phyloP scores from a whole-genome alignment of 2,329 filamentous ascomycete genomes.

The Pseudofabraea citricarpa region DNA sequence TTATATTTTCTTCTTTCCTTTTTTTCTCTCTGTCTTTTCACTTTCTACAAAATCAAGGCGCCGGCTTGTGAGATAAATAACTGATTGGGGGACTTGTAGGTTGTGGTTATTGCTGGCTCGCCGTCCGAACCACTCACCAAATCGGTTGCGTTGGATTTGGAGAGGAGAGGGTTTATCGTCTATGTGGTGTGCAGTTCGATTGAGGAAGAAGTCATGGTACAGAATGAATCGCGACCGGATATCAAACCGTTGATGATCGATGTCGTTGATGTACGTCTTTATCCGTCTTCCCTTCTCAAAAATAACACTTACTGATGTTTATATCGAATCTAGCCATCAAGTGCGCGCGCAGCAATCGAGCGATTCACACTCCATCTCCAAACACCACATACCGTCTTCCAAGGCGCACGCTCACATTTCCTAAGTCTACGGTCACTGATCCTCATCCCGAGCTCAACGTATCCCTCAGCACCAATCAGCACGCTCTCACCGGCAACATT shows the following conservation, averaged over 20 bases:
- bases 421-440: conserved; percentile 76
- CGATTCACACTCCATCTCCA: conserved; percentile 69
- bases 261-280: conserved; percentile 63
- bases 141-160: conserved; percentile 79
- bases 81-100: conserved; percentile 30
- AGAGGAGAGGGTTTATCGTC: conserved; percentile 87
- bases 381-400: conserved; percentile 69
- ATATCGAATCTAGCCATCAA: conserved; percentile 51
- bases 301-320: neutral
- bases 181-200: conserved; percentile 82
- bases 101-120: conserved; percentile 83
- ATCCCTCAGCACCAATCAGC: conserved; percentile 78
- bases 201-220: conserved; percentile 78
- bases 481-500: conserved; percentile 80
- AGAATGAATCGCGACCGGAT: conserved; percentile 72
- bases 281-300: neutral
- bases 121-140: conserved; percentile 78
- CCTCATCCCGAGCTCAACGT: conserved; percentile 75
- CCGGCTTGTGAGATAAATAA: neutral
- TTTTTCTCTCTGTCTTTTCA: no score
- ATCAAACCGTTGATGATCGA: conserved; percentile 80
- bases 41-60: no score
- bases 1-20: neutral
- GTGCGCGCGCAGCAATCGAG: conserved; percentile 63
- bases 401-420: conserved; percentile 70